These are phyloP conservation scores for Strobilomyces dryophilus DNA, from an alignment of 768 basidiomycete genomes.

Conservation along the genomic window DNA sequence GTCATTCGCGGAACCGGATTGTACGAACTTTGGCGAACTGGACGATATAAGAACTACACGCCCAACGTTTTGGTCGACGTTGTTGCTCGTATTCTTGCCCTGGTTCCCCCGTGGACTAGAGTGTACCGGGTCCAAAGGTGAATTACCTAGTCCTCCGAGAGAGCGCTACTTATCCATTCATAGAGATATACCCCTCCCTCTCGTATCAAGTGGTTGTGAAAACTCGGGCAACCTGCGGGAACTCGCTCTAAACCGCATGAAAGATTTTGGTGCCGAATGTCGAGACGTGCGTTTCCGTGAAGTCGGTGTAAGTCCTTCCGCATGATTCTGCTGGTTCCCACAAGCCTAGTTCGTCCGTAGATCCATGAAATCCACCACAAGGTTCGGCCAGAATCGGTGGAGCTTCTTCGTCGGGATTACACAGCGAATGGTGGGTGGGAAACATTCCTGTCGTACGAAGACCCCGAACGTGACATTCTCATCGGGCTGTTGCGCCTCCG, in stretches of 20 bases:
- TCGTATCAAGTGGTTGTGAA: slow-evolving; percentile 96
- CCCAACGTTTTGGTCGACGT: slow-evolving; percentile 98
- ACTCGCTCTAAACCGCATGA: slow-evolving; percentile 94
- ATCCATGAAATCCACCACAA: slow-evolving; percentile 99
- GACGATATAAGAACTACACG: slow-evolving; percentile 98
- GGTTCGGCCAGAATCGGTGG: slow-evolving; percentile 91
- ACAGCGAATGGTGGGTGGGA: slow-evolving; percentile 99
- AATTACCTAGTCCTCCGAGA: slow-evolving; percentile 14
- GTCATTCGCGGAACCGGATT: slow-evolving; percentile 96
- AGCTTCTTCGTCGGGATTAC: slow-evolving; percentile 93
- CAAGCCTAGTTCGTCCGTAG: slow-evolving; percentile 36
- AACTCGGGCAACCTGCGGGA: slow-evolving; percentile 97
- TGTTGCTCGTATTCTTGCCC: slow-evolving; percentile 89
- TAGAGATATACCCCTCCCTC: slow-evolving; percentile 94
- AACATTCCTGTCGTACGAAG: slow-evolving; percentile 98
- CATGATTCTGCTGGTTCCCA: not conserved
- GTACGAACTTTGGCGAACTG: slow-evolving; percentile 95
- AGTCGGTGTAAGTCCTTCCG: slow-evolving; percentile 72
- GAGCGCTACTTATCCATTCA: not conserved
- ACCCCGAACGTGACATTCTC: slow-evolving; percentile 94
- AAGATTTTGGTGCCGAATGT: slow-evolving; percentile 97
- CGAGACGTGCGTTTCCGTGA: slow-evolving; percentile 97
- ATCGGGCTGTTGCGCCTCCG: slow-evolving; percentile 88
- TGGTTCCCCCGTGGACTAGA: slow-evolving; percentile 98
- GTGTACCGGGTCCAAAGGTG: slow-evolving; percentile 97